A percentile compares a stretch with the other conserved stretches of the same genome.
Evolutionary conservation across 139 green algal genomes (phyloP).

Genomic region (Coccomyxa sp.): DNA sequence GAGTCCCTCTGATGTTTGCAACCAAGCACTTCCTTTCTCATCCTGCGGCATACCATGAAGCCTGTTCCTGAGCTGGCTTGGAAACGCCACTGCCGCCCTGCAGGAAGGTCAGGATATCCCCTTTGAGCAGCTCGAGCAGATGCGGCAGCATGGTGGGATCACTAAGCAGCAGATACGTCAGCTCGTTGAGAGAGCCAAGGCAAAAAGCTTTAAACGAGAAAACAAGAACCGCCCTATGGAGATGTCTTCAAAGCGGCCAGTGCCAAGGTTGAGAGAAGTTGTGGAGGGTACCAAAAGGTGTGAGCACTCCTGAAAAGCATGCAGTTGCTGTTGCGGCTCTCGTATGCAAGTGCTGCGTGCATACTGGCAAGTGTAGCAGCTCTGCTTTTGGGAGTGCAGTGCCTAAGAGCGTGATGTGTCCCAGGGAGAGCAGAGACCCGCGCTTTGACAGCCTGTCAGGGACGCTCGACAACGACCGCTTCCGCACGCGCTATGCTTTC

Average conservation of each 20-base stretch:
- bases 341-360: not conserved
- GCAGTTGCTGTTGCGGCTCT: not conserved
- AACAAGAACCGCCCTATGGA: conserved; percentile 76
- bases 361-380: not conserved
- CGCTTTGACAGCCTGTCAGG: conserved; percentile 67
- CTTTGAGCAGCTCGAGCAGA: conserved; percentile 12
- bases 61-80: no score
- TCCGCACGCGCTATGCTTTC: conserved; percentile 75
- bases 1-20: no score
- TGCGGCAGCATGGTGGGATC: not conserved
- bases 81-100: not conserved
- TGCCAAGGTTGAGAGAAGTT: conserved; percentile 65
- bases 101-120: not conserved
- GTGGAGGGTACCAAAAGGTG: conserved; percentile 53
- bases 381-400: no score
- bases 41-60: no score
- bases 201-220: conserved; percentile 41
- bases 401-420: no score
- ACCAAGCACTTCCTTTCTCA: no score
- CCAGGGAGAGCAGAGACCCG: conserved; percentile 42
- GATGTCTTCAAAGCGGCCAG: conserved; percentile 65
- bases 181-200: not conserved
- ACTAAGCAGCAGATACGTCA: not conserved
- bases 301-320: conserved; percentile 1
- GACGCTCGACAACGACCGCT: conserved; percentile 36